phyloP scores from a whole-genome alignment of 768 basidiomycete genomes.

The Mycena crocata region DNA sequence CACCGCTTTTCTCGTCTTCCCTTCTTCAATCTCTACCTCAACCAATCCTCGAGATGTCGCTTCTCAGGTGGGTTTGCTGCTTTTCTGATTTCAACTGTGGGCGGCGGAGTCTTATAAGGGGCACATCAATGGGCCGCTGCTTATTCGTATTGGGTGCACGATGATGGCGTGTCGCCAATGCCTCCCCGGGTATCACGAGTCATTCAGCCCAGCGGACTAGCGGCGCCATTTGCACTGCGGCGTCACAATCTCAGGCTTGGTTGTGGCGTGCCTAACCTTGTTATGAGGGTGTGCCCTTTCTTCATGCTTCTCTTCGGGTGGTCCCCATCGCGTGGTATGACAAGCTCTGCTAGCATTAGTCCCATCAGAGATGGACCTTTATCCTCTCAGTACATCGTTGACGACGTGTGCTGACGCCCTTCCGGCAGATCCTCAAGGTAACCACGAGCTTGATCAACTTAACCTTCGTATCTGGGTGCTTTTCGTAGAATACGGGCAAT shows the following conservation, averaged over 20 bases:
- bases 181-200: not conserved
- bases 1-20: not conserved
- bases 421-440: not conserved
- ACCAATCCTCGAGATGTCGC: not conserved
- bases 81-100: constrained; percentile 3
- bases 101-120: not conserved
- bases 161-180: not conserved
- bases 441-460: too few species aligned
- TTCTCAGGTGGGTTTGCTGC: not conserved
- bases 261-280: not conserved
- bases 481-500: too few species aligned
- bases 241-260: not conserved
- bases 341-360: not conserved
- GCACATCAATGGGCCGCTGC: not conserved
- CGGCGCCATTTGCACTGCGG: not conserved
- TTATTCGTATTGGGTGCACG: not conserved
- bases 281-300: not conserved
- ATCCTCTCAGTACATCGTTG: not conserved
- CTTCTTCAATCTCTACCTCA: not conserved
- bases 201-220: not conserved
- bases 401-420: constrained; percentile 4
- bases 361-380: not conserved
- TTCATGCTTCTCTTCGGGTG: not conserved
- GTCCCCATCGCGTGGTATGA: not conserved
- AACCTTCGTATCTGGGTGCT: too few species aligned